phyloP scores from a whole-genome alignment of 495 filamentous ascomycete species.

The Podospora bellae-mahoneyi region DNA sequence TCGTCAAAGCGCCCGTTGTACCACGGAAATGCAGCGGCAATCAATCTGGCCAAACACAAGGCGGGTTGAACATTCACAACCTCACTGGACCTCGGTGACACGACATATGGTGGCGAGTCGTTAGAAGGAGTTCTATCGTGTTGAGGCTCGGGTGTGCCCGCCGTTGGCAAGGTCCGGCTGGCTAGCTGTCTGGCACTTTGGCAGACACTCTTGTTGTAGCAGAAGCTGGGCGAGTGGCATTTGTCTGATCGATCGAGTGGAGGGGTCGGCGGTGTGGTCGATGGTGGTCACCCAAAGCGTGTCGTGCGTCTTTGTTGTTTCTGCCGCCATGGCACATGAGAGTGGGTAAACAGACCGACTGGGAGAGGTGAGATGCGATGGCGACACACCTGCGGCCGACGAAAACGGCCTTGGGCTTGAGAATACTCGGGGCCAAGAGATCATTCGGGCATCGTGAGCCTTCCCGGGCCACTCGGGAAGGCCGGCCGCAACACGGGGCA shows the following conservation, averaged over 20 bases:
- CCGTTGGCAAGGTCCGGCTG: background rate
- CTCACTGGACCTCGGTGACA: background rate
- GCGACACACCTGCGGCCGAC: background rate
- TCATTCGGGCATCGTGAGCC: background rate
- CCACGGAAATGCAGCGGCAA: background rate
- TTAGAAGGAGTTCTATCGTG: background rate
- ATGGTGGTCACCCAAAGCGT: background rate
- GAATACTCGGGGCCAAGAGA: background rate
- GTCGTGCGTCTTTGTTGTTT: background rate
- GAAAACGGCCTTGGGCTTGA: background rate
- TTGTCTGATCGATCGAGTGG: background rate
- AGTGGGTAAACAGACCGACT: background rate
- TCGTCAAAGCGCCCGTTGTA: background rate
- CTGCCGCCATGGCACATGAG: background rate
- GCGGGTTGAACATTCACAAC: background rate
- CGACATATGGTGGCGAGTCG: conserved; percentile 4
- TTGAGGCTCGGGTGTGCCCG: conserved; percentile 7
- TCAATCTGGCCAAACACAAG: conserved; percentile 6
- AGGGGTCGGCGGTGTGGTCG: background rate
- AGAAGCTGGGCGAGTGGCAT: background rate
- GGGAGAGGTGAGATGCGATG: background rate
- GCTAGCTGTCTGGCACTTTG: background rate
- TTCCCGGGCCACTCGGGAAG: conserved; percentile 6
- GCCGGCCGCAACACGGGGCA: conserved; percentile 1
- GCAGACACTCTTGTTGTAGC: background rate